These are phyloP conservation scores for Arthrobotrys musiformis DNA, from an alignment of 2,329 filamentous ascomycete genomes.

Conservation along the genomic window DNA sequence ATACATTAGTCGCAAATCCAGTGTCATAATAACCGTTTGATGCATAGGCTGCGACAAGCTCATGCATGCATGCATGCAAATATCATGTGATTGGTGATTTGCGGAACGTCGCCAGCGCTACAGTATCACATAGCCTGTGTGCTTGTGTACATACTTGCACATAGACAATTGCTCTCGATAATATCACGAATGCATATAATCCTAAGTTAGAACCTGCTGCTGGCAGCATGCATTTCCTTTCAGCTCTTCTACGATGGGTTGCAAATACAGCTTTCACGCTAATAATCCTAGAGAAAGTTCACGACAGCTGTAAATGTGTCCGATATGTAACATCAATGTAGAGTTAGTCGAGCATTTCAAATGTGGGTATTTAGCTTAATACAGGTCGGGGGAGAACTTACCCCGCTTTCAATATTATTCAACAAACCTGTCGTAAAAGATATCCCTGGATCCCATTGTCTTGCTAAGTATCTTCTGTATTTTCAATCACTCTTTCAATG, in stretches of 20 bases:
- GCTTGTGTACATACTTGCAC: not conserved
- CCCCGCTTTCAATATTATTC: no score
- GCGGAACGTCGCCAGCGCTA: no score
- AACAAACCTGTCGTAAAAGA: no score
- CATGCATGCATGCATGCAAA: no score
- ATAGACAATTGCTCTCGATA: not conserved
- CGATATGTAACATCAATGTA: not conserved
- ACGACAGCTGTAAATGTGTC: not conserved
- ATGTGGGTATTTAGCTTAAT: not conserved
- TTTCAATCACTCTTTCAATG: no score
- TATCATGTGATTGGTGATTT: no score
- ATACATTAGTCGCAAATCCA: no score
- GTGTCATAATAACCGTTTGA: no score
- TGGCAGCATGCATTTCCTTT: not conserved
- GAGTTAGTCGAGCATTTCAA: not conserved
- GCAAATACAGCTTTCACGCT: not conserved
- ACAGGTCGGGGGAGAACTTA: not conserved
- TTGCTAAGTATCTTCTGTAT: no score
- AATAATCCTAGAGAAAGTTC: not conserved
- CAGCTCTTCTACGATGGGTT: not conserved
- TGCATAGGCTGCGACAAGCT: no score
- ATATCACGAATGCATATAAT: not conserved
- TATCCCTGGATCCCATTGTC: no score
- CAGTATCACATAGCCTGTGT: not conserved
- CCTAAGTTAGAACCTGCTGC: not conserved